Evolutionary conservation across 495 filamentous ascomycete species (phyloP), one percentile per base, ranked within the genome.

Genomic region (Chaetomium cochliodes): DNA sequence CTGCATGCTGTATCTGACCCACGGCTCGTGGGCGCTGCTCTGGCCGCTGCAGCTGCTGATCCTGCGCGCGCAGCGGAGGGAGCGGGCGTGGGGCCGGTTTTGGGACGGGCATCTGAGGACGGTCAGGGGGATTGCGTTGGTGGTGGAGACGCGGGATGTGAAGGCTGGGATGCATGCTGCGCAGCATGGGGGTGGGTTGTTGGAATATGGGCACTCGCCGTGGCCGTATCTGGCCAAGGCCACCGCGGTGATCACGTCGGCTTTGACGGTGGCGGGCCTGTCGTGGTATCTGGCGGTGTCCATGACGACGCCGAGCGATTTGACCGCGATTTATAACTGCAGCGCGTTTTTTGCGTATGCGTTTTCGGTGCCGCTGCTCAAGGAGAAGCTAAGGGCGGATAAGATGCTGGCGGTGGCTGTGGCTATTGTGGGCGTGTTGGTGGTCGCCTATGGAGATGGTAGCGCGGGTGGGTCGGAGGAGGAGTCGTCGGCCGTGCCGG

Each of bases 271-370:
- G 53, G 94, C 93, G 0, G 94, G 93, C 1, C 85, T 89, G n/a
- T 92, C 88, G 55, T 98, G 94, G 94, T 98, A 97, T 67, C 80
- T 97, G 16, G 94, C 94, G 5, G 93, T 98, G 46, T 89, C 90
- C 73, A 80, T 96, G 83, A 98, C 94, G 0, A 94, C 90, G 15
- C 87, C 94, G 26, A 89, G 87, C 68, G 94, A 98, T 71, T 79
- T 98, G 60, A 98, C 94, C 0, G 94, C 94, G 26, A 98, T 98
- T 72, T 98, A 98, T 83, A 98, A 98, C 76, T 98, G 94, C 82
- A 96, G 91, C 56, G 93, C 94, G 54, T 98, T 98, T 78, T 98
- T 97, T 76, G 94, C 94, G 37, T 98, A 98, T 73, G 93, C 88
- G 12, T 98, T 98, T 71, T 92, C 89, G 52, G 91, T 98, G 25